Evolutionary conservation across 495 filamentous ascomycete genomes (phyloP), one percentile per base, ranked within the genome.

Genomic region (Lentithecium fluviatile): DNA sequence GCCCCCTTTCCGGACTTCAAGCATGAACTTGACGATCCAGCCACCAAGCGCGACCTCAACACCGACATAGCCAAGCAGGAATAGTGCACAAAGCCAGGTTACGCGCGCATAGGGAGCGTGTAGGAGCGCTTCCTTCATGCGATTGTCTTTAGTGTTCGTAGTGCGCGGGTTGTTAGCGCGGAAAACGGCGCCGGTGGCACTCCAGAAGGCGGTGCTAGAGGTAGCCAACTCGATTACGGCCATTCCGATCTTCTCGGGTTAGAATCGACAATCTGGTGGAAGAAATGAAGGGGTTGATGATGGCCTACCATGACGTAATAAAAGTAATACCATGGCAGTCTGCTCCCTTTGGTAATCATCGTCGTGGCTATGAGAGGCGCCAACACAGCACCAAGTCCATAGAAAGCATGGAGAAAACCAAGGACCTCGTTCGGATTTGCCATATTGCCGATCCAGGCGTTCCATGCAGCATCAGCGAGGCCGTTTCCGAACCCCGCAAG

Each of bases 21-120:
- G 81, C 82, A 86, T 86, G 60, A 86, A 88, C 2, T 77, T 80
- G 34, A 85, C 82, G 59, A 87, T 82, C 84, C 85, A 88, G 8
- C 85, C 85, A 29, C 90, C 89, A 0, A 95, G 79, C 0, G 86
- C 84, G 20, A 96, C 91, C 70, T 96, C 91, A n/a, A 85, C 75
- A 42, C 91, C 91, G 11, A 94, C 88, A 66, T 94, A 95, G 38
- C 82, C 82, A 2, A 95, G 78, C 37, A 94, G 73, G 73, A 95
- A 95, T 15, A 88, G 43, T 8, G 91, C 81, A 36, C 83, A 82
- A 21, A 94, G 72, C 89, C 90, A 96, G 24, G 87, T 87, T 2
- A 94, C 80, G 20, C 75, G 74, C 6, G 75, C 74, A 20, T 69
- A 61, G 10, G 74, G 74, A 20, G 64, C 69, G 38, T 74, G 76